Percentiles rank a stretch among this genome's conserved stretches.
Conservation (phyloP, 768 basidiomycete genomes). For the Boletus rubroflammeus region DNA sequence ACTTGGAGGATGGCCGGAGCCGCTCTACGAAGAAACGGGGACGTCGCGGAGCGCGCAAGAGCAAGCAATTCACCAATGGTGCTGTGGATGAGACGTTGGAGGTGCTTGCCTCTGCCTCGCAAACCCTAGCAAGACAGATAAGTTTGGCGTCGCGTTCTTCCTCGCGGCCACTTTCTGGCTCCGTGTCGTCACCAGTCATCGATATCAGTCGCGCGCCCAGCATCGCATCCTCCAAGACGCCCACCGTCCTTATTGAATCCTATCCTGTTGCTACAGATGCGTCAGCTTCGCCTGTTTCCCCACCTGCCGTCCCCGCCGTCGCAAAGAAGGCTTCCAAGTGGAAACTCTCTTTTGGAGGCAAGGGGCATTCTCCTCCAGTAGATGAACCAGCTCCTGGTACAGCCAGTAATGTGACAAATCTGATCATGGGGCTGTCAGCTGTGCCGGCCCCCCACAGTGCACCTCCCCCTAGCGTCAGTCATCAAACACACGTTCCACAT, state of each 20-base stretch:
- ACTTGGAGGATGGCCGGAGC: constrained; percentile 37
- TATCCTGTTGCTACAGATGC: constrained; percentile 12
- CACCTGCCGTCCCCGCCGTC: constrained; percentile 36
- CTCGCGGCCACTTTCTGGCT: constrained; percentile 27
- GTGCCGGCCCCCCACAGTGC: constrained; percentile 7
- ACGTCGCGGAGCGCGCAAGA: constrained; percentile 83
- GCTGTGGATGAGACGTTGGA: constrained; percentile 55
- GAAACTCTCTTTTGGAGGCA: constrained; percentile 53
- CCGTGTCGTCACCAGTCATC: constrained; percentile 15
- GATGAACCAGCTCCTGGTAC: constrained; percentile 50
- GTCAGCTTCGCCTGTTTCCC: constrained; percentile 19
- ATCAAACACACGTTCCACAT: constrained; percentile 13
- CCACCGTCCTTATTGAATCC: constrained; percentile 34
- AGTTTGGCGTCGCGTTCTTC: constrained; percentile 59
- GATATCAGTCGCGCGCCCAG: constrained; percentile 26
- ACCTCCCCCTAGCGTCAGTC: neutral
- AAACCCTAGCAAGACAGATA: constrained; percentile 80
- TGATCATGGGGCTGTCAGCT: constrained; percentile 58
- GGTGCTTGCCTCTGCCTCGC: constrained; percentile 75
- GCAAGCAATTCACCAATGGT: constrained; percentile 38
- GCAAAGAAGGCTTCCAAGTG: constrained; percentile 76
- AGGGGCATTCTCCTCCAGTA: constrained; percentile 43
- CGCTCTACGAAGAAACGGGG: constrained; percentile 73
- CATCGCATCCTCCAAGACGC: constrained; percentile 35
- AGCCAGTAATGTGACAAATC: constrained; percentile 70